A percentile compares a stretch with the other conserved stretches of the same genome.
These are phyloP conservation scores for Macroventuria anomochaeta DNA, from an alignment of 2,329 filamentous ascomycete species.

Conservation along the genomic window DNA sequence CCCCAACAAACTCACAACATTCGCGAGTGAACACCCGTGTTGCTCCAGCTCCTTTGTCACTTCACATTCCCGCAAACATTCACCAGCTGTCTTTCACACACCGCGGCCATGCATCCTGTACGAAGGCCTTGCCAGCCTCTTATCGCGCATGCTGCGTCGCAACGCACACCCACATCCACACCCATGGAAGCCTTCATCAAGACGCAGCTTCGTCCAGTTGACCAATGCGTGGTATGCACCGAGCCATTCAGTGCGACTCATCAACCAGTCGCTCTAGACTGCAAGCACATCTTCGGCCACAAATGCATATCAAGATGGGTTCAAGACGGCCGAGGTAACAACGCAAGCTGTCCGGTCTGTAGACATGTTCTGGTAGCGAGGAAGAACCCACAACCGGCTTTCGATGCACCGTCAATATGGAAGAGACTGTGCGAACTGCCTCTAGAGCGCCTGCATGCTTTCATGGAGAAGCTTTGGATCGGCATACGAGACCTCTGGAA, in stretches of 20 bases:
- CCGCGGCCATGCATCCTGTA: background rate
- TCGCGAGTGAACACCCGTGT: background rate
- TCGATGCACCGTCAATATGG: conserved; percentile 36
- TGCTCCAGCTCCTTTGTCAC: background rate
- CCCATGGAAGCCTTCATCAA: conserved; percentile 38
- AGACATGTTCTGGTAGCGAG: conserved; percentile 29
- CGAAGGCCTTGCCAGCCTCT: background rate
- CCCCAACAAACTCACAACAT: background rate
- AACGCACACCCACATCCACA: background rate
- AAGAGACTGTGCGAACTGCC: conserved; percentile 33
- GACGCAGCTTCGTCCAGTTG: conserved; percentile 34
- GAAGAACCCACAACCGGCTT: conserved; percentile 14
- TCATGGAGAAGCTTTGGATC: conserved; percentile 32
- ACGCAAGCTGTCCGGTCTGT: conserved; percentile 38
- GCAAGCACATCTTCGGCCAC: conserved; percentile 43
- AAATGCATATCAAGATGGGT: conserved; percentile 41
- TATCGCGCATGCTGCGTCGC: background rate
- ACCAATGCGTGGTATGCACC: conserved; percentile 38
- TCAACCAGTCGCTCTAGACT: conserved; percentile 39
- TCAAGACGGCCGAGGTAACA: conserved; percentile 30
- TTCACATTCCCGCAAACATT: conserved; percentile 16
- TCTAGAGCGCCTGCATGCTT: conserved; percentile 23
- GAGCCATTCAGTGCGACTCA: conserved; percentile 34
- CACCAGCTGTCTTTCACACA: conserved; percentile 4
- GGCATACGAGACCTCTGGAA: conserved; percentile 30